These are phyloP conservation scores for Quercus glauca DNA, from an alignment of 306 rosid species.

Conservation along the genomic window DNA sequence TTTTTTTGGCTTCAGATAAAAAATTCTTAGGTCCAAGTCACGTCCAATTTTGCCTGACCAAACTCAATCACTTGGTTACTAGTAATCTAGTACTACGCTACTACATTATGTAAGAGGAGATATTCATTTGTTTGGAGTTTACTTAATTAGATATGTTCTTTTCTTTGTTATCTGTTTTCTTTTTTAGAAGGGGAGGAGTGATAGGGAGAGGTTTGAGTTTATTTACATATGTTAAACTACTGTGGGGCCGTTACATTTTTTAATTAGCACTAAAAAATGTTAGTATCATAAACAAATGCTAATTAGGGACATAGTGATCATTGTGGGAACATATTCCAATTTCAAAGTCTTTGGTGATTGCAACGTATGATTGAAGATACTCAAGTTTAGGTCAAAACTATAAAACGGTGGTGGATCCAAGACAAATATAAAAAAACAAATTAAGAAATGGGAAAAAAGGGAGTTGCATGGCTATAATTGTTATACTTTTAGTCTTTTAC, in stretches of 20 bases:
- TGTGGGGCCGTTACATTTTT: background rate
- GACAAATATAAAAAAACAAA: background rate
- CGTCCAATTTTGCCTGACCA: no score
- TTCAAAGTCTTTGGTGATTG: conserved; percentile 1
- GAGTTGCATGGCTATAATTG: background rate
- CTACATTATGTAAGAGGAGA: no score
- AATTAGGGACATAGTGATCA: background rate
- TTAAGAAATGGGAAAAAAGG: background rate
- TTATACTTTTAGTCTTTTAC: conserved; percentile 9
- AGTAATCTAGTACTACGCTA: no score
- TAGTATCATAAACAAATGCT: background rate
- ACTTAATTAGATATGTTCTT: no score
- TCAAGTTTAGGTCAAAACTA: conserved; percentile 14
- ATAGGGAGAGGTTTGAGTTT: background rate
- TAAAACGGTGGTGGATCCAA: conserved; percentile 34
- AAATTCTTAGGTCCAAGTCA: no score
- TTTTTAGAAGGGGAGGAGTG: background rate
- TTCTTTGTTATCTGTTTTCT: background rate
- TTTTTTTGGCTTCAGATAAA: no score
- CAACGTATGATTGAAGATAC: conserved; percentile 21
- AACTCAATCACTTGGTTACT: no score
- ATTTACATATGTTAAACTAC: background rate
- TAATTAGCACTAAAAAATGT: background rate
- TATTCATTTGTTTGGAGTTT: no score
- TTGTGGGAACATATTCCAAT: conserved; percentile 14